Evolutionary conservation across 83 land plant species (phyloP).

Genomic region (Thuja plicata): DNA sequence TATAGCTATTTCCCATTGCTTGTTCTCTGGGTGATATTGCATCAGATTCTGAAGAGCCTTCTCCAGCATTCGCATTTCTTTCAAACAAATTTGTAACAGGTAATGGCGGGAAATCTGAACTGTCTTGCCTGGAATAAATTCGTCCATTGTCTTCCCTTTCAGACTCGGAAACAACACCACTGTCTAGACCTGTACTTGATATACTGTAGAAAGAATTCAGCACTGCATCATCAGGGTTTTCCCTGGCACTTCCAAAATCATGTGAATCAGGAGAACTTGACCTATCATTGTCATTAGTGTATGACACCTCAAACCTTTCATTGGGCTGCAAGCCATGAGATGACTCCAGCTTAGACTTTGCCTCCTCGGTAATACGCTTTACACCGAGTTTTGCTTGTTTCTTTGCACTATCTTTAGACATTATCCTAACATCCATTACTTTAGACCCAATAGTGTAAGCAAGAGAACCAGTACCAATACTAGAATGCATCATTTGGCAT

Average conservation of each 20-base stretch:
- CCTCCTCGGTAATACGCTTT: slow-evolving; percentile 24
- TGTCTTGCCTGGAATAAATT: slow-evolving; percentile 19
- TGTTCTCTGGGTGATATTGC: neutral
- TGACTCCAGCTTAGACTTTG: slow-evolving; percentile 19
- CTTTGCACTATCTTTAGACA: slow-evolving; percentile 47
- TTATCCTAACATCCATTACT: slow-evolving; percentile 82
- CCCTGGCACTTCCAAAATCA: slow-evolving; percentile 38
- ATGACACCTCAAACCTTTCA: slow-evolving; percentile 24
- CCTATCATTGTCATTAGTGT: slow-evolving; percentile 17
- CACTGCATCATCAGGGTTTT: slow-evolving; percentile 29
- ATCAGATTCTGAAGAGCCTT: neutral
- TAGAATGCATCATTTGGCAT: slow-evolving; percentile 83
- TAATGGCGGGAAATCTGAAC: slow-evolving; percentile 56
- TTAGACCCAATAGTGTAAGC: slow-evolving; percentile 90
- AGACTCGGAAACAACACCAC: slow-evolving; percentile 16
- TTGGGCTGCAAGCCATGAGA: slow-evolving; percentile 16
- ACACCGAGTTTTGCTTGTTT: slow-evolving; percentile 36
- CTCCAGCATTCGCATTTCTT: slow-evolving; percentile 16
- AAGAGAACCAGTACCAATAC: slow-evolving; percentile 86
- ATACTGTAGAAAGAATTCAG: slow-evolving; percentile 24
- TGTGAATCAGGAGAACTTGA: slow-evolving; percentile 35
- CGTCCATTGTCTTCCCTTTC: slow-evolving; percentile 19
- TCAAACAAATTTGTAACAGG: slow-evolving; percentile 56
- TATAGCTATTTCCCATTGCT: neutral
- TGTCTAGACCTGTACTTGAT: slow-evolving; percentile 26